Evolutionary conservation across 345 rosid genomes (phyloP).

Genomic region (Durio zibethinus): DNA sequence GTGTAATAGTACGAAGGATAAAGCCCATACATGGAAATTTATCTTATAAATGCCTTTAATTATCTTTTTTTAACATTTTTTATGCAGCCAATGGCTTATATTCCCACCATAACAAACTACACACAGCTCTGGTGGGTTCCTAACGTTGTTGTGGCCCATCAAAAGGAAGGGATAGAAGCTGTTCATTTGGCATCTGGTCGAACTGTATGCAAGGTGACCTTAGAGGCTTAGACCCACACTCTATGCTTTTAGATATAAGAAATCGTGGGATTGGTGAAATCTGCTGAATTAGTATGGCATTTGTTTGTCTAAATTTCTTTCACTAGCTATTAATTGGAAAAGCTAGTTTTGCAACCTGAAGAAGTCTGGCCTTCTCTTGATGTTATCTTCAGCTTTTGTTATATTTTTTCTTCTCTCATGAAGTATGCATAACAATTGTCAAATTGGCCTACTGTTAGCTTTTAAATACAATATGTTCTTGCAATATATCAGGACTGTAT

Average conservation of each 20-base stretch:
- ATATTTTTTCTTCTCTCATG: not conserved
- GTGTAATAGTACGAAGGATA: not conserved
- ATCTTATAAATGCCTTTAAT: not conserved
- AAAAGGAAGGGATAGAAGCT: conserved; percentile 97
- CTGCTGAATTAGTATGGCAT: not conserved
- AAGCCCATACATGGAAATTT: not conserved
- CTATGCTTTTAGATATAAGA: conserved; percentile 6
- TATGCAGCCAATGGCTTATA: conserved; percentile 59
- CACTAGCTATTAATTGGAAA: not conserved
- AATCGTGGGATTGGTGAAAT: not conserved
- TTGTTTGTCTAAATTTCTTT: not conserved
- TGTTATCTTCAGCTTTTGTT: not conserved
- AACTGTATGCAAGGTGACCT: conserved; percentile 81
- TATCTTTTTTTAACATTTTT: conserved; percentile 21
- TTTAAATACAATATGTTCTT: not conserved
- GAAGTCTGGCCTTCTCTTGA: not conserved
- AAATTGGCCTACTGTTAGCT: not conserved
- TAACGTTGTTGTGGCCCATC: conserved; percentile 94
- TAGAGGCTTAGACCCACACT: conserved; percentile 2
- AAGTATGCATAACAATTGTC: not conserved
- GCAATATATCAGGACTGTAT: not conserved
- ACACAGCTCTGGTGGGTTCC: conserved; percentile 99
- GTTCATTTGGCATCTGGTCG: conserved; percentile 94
- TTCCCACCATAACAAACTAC: conserved; percentile 92
- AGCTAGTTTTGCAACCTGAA: not conserved